Evolutionary conservation across 78 protist genomes (phyloP), one percentile per base, ranked within the genome.

Genomic region (Pigoraptor vietnamica): DNA sequence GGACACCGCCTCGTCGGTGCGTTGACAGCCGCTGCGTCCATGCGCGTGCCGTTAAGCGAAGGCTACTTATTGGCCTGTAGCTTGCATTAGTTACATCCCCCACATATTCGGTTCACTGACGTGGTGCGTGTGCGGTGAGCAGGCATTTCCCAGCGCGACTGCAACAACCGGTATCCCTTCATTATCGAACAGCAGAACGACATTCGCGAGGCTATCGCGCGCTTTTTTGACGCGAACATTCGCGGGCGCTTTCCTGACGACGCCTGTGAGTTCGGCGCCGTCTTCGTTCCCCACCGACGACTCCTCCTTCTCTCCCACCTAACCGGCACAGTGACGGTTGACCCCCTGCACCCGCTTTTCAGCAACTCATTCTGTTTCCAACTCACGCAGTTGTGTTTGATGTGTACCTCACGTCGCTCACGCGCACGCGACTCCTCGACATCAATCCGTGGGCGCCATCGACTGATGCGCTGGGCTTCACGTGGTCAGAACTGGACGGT

Each of bases 81-180:
- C 32, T 79, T 79, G 34, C 32, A 21, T 2, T 40, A 19, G 56
- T 2, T 25, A 79, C 32, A 25, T 19, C 35, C 84, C 23, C 84
- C 32, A 25, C 32, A 2, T 25, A 1, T 25, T 25, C 35, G 9
- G 21, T 25, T 14, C 10, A 14, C 84, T 2, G 93, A 84, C n/a
- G 88, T 94, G 67, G 14, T 25, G 21, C 1, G 35, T 2, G 32
- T 21, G 1, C 35, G 32, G 21, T 25, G 84, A 1, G 10, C 84
- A 79, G 95, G 87, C n/a, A 91, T 94, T 39, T 90, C 93, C 39
- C 95, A 94, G 88, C 81, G 95, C 39, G 93, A 94, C 56, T 88
- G 90, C 29, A 39, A 92, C 2, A 89, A 92, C 37, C 91, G 36
- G 37, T 94, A 81, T 79, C 29, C 67, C 0, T 91, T 91, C 91